Percentiles rank a stretch among this genome's conserved stretches.
Conservation (phyloP, 176 grass and related monocot species). For the Triticum aestivum region IWGSC_CS_RefSeq_v2.1 NC_057810.1:517721835-517722334, state of each 20-base stretch:
- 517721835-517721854: too few species aligned
- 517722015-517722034: too few species aligned
- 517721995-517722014: too few species aligned
- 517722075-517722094: constrained; percentile 15
- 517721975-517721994: too few species aligned
- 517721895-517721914: too few species aligned
- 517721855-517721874: too few species aligned
- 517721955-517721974: too few species aligned
- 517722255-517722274: background rate
- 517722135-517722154: constrained; percentile 29
- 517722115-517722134: background rate
- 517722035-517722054: constrained; percentile 9
- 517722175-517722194: background rate
- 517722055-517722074: constrained; percentile 11
- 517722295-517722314: background rate
- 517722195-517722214: too few species aligned
- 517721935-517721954: too few species aligned
- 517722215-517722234: background rate
- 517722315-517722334: background rate
- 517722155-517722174: background rate
- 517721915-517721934: too few species aligned
- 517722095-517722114: background rate
- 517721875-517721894: too few species aligned
- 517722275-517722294: background rate
- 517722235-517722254: background rate